Base-by-base conservation (phyloP, 1,284 basidiomycete genomes). In the Gymnopus androsaceus region DNA sequence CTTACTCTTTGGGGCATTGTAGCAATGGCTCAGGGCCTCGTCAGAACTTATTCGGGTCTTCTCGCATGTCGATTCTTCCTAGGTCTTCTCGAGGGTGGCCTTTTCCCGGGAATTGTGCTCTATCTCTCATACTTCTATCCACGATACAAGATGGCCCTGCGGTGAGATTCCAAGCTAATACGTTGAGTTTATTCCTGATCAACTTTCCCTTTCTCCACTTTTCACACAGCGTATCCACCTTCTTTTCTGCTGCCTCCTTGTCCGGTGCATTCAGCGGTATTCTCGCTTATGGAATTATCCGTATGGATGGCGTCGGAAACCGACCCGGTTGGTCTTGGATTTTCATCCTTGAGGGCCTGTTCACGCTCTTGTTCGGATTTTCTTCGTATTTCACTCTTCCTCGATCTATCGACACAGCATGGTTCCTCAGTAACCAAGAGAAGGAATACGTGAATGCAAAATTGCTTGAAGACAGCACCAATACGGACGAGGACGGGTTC, bases 241-340 rank as follows among this genome's bases (percentile, higher is more conserved):
- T 86, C 70, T 86, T 84, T 63, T 81, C 81, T 1, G 74, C 78
- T 0, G 79, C 83, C 30, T 84, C 83, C 0, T 70, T 86, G n/a
- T 80, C 84, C 0, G 78, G 80, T 9, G 84, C 85, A 0, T 88
- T 88, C 63, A 84, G 83, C 4, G 84, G 86, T 14, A 69, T 88
- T 11, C 74, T 88, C 3, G 84, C 82, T 1, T 81, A 79, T 31
- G 82, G 75, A 1, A 85, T 87, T 52, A 69, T 77, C 34, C 68
- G 80, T 34, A 80, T 86, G 72, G 63, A 81, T 30, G 80, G 79
- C 11, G 69, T 79, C 8, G 74, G 75, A 0, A 68, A 75, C 9
- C 73, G 51, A 36, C 71, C 74, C 1, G 79, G 80, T 0, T 79
- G 76, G 78, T 69, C 73, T 30, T 84, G 83, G 83, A 83, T 85